Conservation (phyloP, 257 asterid genomes). For the Primulina eburnea region DNA sequence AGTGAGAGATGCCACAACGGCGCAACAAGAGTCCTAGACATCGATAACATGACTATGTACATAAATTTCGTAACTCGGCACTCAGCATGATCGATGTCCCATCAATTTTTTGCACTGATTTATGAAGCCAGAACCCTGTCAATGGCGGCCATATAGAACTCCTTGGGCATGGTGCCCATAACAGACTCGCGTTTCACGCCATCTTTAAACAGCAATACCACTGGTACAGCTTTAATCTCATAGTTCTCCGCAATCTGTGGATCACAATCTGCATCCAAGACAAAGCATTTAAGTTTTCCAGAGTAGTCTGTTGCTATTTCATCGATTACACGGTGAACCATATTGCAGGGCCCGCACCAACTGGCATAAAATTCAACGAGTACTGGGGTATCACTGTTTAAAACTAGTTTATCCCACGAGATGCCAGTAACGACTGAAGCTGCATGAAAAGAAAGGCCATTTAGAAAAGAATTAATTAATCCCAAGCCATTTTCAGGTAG, state of each 20-base stretch:
- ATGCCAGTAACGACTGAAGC: conserved; percentile 61
- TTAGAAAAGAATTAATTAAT: conserved; percentile 10
- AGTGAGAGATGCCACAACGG: neutral
- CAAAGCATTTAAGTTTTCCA: conserved; percentile 67
- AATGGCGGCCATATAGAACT: conserved; percentile 73
- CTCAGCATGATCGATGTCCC: neutral
- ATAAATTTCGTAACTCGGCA: neutral
- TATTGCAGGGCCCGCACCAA: conserved; percentile 96
- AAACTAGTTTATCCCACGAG: conserved; percentile 70
- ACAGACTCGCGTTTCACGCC: conserved; percentile 63
- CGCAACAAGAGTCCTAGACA: neutral
- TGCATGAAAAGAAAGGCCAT: conserved; percentile 30
- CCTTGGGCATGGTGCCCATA: conserved; percentile 90
- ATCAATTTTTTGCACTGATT: neutral
- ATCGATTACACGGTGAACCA: conserved; percentile 86
- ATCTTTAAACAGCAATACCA: conserved; percentile 74
- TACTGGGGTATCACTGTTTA: conserved; percentile 61
- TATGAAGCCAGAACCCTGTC: conserved; percentile 62
- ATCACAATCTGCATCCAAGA: conserved; percentile 66
- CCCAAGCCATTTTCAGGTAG: neutral
- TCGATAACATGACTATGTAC: neutral
- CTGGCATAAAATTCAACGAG: conserved; percentile 81
- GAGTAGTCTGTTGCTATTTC: conserved; percentile 80
- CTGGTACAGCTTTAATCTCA: conserved; percentile 85
- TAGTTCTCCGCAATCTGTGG: conserved; percentile 57